Evolutionary conservation across 1,284 basidiomycete species (phyloP).

Genomic region (Leucoagaricus sp.): DNA sequence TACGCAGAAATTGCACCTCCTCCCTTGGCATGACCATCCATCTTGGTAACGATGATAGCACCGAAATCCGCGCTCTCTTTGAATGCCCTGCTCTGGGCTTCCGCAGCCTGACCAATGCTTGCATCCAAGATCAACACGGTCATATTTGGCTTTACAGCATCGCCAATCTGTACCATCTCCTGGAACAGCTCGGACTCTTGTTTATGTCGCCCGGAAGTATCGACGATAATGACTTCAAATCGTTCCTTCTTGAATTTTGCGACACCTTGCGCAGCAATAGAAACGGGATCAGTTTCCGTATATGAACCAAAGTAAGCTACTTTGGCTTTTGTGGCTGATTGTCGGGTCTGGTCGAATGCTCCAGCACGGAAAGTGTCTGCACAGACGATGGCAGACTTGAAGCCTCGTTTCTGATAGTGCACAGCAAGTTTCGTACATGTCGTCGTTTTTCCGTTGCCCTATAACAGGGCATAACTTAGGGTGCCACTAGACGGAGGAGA

Average conservation of each 20-base stretch:
- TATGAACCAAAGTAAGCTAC: slow-evolving; percentile 99
- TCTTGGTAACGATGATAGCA: slow-evolving; percentile 99
- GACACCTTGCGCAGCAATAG: slow-evolving; percentile 93
- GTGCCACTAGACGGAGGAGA: slow-evolving; percentile 12
- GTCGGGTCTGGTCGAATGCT: slow-evolving; percentile 97
- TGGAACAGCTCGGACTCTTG: slow-evolving; percentile 97
- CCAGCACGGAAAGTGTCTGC: slow-evolving; percentile 99
- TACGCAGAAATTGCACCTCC: slow-evolving; percentile 99
- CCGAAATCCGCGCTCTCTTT: slow-evolving; percentile 98
- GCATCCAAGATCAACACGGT: slow-evolving; percentile 89
- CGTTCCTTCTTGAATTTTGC: slow-evolving; percentile 97
- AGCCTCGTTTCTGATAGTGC: slow-evolving; percentile 96
- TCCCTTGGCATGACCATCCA: slow-evolving; percentile 99
- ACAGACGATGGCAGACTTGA: slow-evolving; percentile 98
- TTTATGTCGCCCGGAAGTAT: slow-evolving; percentile 96
- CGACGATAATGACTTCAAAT: slow-evolving; percentile 99
- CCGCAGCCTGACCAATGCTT: slow-evolving; percentile 94
- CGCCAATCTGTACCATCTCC: slow-evolving; percentile 97
- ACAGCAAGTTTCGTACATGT: slow-evolving; percentile 98
- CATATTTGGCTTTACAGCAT: slow-evolving; percentile 93
- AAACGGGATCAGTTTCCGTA: slow-evolving; percentile 97
- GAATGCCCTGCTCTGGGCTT: slow-evolving; percentile 94
- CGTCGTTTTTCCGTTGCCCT: slow-evolving; percentile 98
- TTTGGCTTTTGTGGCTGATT: slow-evolving; percentile 96
- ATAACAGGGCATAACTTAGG: slow-evolving; percentile 12